Evolutionary conservation across 2,329 filamentous ascomycete species (phyloP), one percentile per base, ranked within the genome.

Genomic region (Talaromyces sp.): DNA sequence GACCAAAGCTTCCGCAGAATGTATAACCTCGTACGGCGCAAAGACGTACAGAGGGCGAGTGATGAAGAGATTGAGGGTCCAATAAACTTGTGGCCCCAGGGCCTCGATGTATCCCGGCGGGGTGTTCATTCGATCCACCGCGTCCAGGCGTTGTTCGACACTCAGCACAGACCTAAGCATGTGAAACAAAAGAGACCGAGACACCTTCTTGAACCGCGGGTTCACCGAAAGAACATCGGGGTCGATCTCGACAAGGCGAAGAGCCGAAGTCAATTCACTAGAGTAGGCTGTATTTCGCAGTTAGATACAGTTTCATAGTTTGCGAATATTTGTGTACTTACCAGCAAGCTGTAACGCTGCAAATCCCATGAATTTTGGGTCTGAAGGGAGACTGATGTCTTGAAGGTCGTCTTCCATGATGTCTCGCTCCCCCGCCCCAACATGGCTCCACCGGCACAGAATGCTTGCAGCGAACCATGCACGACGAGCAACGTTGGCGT

Each of bases 31-130:
- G 54, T 75, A 75, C 0, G 77, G 75, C 32, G 73, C 75, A 58
- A 75, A 77, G 28, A 77, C 69, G 57, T 72, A 77, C 44, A 78
- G 71, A 60, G 78, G 76, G 25, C 77, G 75, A 61, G 77, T 78
- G 58, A 78, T 73, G 44, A 78, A 67, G 10, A 78, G 66, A 15
- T 74, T 73, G 11, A 77, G 66, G 17, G 72, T 77, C 77, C 77
- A 78, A 65, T 77, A 78, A 15, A 78, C 68, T 33, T 78, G 75
- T 30, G 71, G 68, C 47, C 76, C 76, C 13, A 78, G 65, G 47
- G 72, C 75, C 53, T 77, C 73, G 15, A 73, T 65, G 36, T 74
- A 73, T 3, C 61, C 61, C 1, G 54, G 39, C 11, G 61, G 61
- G 15, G 55, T 53, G 27, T 39, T 27, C 25, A 54, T 51, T 27